A percentile compares a stretch with the other conserved stretches of the same genome.
Conservation (phyloP, 2,329 filamentous ascomycete genomes). For the Diaporthe eres region DNA sequence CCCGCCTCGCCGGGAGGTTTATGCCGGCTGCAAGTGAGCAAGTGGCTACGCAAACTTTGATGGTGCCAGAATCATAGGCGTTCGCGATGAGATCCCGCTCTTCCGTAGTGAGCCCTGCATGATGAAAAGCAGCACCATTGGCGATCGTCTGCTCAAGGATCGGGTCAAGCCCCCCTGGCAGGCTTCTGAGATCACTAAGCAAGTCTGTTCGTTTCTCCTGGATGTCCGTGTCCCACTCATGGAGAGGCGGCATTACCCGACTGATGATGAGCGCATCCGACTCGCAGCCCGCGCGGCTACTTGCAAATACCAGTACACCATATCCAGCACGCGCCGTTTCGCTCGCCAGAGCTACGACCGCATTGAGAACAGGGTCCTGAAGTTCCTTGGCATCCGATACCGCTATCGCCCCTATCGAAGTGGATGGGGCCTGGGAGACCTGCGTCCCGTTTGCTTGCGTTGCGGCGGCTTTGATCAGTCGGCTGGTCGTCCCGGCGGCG, state of each 20-base stretch:
- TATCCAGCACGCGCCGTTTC: slow-evolving; percentile 79
- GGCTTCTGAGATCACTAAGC: slow-evolving; percentile 75
- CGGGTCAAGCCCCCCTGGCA: slow-evolving; percentile 76
- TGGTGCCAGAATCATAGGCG: slow-evolving; percentile 77
- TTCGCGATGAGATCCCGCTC: slow-evolving; percentile 80
- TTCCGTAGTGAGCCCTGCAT: slow-evolving; percentile 80
- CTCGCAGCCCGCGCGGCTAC: slow-evolving; percentile 78
- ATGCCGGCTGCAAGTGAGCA: slow-evolving; percentile 88
- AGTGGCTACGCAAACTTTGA: slow-evolving; percentile 82
- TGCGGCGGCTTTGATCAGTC: slow-evolving; percentile 70
- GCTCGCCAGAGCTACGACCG: slow-evolving; percentile 77
- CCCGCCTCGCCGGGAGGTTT: slow-evolving; percentile 79
- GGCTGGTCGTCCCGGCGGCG: slow-evolving; percentile 70
- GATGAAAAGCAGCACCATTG: slow-evolving; percentile 81
- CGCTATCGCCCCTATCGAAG: slow-evolving; percentile 64
- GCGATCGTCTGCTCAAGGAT: slow-evolving; percentile 75
- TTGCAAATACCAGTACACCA: slow-evolving; percentile 81
- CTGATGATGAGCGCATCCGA: slow-evolving; percentile 77
- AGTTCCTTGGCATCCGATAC: slow-evolving; percentile 73
- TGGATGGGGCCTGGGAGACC: slow-evolving; percentile 52
- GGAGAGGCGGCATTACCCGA: slow-evolving; percentile 70
- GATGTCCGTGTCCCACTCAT: slow-evolving; percentile 61
- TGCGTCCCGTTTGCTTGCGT: slow-evolving; percentile 57
- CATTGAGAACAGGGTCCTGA: slow-evolving; percentile 75
- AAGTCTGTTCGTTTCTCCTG: slow-evolving; percentile 74